Percentiles rank a stretch among this genome's conserved stretches.
Evolutionary conservation across 805 yeast species (phyloP).

Genomic region (Groenewaldozyma salmanticensis): DNA sequence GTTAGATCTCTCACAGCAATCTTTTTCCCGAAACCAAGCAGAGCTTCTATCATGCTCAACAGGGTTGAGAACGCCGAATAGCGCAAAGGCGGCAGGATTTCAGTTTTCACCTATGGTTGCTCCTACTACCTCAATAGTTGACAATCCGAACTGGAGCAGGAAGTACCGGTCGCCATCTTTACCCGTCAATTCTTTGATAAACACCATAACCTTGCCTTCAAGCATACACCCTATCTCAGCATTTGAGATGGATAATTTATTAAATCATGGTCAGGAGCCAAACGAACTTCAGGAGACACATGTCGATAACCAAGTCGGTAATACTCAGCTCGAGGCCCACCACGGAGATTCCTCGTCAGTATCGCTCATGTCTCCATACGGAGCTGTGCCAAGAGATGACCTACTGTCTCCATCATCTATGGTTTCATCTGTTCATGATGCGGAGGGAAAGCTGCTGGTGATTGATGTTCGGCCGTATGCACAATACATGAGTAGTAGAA

Average conservation of each 20-base stretch:
- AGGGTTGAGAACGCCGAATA: constrained; percentile 6
- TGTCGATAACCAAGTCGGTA: too few relatives aligned
- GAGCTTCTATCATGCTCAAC: too few relatives aligned
- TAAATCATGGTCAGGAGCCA: neutral
- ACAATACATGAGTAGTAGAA: constrained; percentile 52
- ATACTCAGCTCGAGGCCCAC: neutral
- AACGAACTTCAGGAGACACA: too few relatives aligned
- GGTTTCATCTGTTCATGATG: neutral
- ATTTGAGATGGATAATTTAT: neutral
- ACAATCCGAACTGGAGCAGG: neutral
- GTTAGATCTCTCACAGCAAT: too few relatives aligned
- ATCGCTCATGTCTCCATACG: neutral
- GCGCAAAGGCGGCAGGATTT: constrained; percentile 2
- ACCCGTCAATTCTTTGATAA: constrained; percentile 9
- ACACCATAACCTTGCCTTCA: constrained; percentile 5
- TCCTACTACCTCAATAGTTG: neutral
- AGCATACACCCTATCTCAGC: constrained; percentile 4
- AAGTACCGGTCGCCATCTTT: constrained; percentile 12
- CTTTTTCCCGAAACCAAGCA: too few relatives aligned
- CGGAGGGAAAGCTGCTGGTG: constrained; percentile 31
- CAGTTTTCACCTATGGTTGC: constrained; percentile 1
- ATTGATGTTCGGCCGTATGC: constrained; percentile 78
- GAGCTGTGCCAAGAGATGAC: neutral
- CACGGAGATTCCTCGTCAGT: neutral
- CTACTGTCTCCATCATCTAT: constrained; percentile 4